These are phyloP conservation scores for Colletotrichum sp. DNA, from an alignment of 2,329 filamentous ascomycete species.

Conservation along the genomic window DNA sequence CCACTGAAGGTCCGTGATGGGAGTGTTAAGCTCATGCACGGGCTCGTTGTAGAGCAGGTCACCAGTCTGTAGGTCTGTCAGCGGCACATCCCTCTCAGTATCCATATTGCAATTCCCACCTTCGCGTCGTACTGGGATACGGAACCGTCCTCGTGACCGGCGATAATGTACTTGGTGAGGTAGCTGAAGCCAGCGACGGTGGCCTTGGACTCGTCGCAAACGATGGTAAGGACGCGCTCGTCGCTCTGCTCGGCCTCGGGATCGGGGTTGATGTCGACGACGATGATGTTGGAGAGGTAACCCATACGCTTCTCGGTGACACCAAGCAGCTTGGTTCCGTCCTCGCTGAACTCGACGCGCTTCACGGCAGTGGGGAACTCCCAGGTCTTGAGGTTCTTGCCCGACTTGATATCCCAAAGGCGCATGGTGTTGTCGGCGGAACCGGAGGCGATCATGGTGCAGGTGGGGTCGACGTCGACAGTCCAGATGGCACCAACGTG, in stretches of 20 bases:
- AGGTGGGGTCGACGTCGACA: conserved; percentile 93
- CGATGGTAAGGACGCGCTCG: conserved; percentile 84
- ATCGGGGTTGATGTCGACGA: conserved; percentile 87
- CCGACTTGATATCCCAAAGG: conserved; percentile 94
- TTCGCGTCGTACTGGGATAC: conserved; percentile 92
- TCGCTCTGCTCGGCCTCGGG: conserved; percentile 82
- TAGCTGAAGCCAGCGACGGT: conserved; percentile 98
- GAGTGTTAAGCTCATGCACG: conserved; percentile 82
- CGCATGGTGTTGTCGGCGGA: conserved; percentile 98
- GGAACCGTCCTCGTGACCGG: conserved; percentile 95
- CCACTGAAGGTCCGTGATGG: conserved; percentile 96
- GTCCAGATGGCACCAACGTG: conserved; percentile 99
- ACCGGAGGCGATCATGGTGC: conserved; percentile 89
- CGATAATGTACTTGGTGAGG: conserved; percentile 93
- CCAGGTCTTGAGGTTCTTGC: conserved; percentile 95
- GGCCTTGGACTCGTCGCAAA: conserved; percentile 94
- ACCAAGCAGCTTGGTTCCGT: conserved; percentile 87
- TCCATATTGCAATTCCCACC: conserved; percentile 47
- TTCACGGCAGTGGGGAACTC: conserved; percentile 97
- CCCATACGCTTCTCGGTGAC: conserved; percentile 99
- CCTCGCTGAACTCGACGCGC: conserved; percentile 95
- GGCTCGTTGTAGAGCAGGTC: conserved; percentile 82
- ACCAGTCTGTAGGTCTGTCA: conserved; percentile 61
- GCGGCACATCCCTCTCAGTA: neutral
- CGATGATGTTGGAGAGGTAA: conserved; percentile 90